These are phyloP conservation scores for Benincasa hispida DNA, from an alignment of 306 rosid species.

Conservation along the genomic window DNA sequence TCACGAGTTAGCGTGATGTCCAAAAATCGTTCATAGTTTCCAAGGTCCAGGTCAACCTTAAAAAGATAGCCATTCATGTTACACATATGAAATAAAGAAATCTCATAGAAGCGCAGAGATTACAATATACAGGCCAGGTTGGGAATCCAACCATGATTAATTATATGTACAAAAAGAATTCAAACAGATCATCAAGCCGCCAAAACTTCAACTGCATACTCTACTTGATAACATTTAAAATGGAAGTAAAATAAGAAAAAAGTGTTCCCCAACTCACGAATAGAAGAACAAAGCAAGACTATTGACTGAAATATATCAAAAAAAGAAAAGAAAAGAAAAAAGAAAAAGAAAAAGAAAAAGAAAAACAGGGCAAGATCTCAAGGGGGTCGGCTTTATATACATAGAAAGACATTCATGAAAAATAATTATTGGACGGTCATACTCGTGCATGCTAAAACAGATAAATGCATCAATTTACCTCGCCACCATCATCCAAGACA, in stretches of 20 bases:
- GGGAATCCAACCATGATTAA: neutral
- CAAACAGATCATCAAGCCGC: neutral
- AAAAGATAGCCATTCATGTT: neutral
- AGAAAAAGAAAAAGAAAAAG: too few relatives aligned
- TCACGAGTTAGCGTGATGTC: slow-evolving; percentile 83
- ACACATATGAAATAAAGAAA: neutral
- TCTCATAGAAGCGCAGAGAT: neutral
- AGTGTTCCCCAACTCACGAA: neutral
- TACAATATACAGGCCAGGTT: neutral
- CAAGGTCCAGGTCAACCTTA: slow-evolving; percentile 98
- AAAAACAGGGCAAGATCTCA: slow-evolving; percentile 2
- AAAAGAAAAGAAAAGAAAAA: neutral
- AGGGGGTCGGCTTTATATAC: neutral
- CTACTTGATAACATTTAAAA: neutral
- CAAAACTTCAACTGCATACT: neutral
- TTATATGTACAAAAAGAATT: neutral
- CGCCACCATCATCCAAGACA: slow-evolving; percentile 7
- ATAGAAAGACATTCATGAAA: neutral
- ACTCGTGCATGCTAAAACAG: neutral
- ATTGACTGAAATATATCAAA: neutral
- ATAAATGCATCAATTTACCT: neutral
- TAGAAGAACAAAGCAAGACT: neutral
- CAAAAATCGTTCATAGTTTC: slow-evolving; percentile 88
- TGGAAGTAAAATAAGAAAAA: neutral
- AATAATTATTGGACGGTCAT: neutral